Percentiles rank a stretch among this genome's conserved stretches.
phyloP scores from a whole-genome alignment of 1,284 basidiomycete genomes.

The Sporisorium scitamineum region DNA sequence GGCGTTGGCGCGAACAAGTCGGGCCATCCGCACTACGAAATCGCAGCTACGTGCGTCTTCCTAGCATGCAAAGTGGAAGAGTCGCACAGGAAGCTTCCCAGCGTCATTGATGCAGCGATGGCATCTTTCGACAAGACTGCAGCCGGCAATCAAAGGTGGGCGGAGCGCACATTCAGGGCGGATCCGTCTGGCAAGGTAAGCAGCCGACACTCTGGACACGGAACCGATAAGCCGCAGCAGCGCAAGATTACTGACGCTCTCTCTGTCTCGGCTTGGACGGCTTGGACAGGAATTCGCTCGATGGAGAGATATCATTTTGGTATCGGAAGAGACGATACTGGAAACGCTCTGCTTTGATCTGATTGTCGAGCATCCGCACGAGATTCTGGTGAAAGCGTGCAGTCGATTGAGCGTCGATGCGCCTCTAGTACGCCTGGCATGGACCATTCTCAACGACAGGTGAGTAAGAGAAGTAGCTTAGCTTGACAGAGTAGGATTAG shows the following conservation, averaged over 20 bases:
- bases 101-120: slow-evolving; percentile 81
- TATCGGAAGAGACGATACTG: slow-evolving; percentile 83
- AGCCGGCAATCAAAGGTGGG: slow-evolving; percentile 63
- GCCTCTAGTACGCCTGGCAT: slow-evolving; percentile 50
- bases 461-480: slow-evolving; percentile 4
- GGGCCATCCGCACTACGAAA: slow-evolving; percentile 72
- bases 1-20: slow-evolving; percentile 78
- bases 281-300: slow-evolving; percentile 66
- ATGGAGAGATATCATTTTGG: slow-evolving; percentile 79
- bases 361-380: slow-evolving; percentile 82
- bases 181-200: slow-evolving; percentile 44
- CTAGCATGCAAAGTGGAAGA: slow-evolving; percentile 92
- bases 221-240: background rate
- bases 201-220: background rate
- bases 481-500: background rate
- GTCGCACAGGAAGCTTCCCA: slow-evolving; percentile 84
- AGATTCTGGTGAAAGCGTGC: slow-evolving; percentile 59
- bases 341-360: slow-evolving; percentile 93
- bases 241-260: background rate
- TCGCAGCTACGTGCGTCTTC: slow-evolving; percentile 89
- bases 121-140: slow-evolving; percentile 76
- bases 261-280: background rate
- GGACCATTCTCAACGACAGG: slow-evolving; percentile 60
- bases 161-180: slow-evolving; percentile 51
- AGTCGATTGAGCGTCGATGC: slow-evolving; percentile 50